Percentiles rank a stretch among this genome's conserved stretches.
phyloP scores from a whole-genome alignment of 495 filamentous ascomycete species.

The Durotheca rogersii region DNA sequence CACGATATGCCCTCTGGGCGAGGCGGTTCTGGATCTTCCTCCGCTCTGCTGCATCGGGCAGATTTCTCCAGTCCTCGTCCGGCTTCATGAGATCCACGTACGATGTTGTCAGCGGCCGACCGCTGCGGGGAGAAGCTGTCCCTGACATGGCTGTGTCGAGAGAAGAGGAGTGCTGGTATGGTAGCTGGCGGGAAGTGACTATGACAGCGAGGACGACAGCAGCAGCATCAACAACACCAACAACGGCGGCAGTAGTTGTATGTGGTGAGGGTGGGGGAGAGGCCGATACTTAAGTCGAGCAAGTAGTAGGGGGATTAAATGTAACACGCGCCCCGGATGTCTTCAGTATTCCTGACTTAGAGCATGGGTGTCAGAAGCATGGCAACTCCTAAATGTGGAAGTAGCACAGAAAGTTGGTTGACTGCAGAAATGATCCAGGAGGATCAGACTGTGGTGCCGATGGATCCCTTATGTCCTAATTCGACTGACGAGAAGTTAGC shows the following conservation, averaged over 20 bases:
- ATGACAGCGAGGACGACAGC: not conserved
- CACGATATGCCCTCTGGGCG: slow-evolving; percentile 44
- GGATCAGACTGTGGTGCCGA: slow-evolving; percentile 35
- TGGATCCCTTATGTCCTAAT: slow-evolving; percentile 33
- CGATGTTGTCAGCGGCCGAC: slow-evolving; percentile 38
- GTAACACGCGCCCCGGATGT: slow-evolving; percentile 18
- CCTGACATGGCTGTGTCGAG: slow-evolving; percentile 30
- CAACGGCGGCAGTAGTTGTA: not conserved
- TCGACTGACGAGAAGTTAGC: slow-evolving; percentile 23
- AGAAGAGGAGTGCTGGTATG: not conserved
- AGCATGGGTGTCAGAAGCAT: slow-evolving; percentile 11
- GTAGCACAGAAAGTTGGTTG: slow-evolving; percentile 22
- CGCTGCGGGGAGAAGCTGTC: slow-evolving; percentile 36
- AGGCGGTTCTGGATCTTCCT: slow-evolving; percentile 44
- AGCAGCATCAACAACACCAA: not conserved
- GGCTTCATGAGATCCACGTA: slow-evolving; percentile 39
- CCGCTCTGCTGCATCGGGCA: slow-evolving; percentile 39
- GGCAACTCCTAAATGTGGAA: slow-evolving; percentile 6
- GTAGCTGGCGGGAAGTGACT: not conserved
- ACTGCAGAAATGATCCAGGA: slow-evolving; percentile 25
- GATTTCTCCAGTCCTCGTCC: slow-evolving; percentile 37
- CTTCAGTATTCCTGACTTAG: slow-evolving; percentile 17
- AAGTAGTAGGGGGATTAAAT: slow-evolving; percentile 21
- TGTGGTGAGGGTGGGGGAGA: not conserved
- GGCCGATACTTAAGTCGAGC: slow-evolving; percentile 1